phyloP scores from a whole-genome alignment of 805 yeast species.

The Sporopachydermia lactativora region DNA sequence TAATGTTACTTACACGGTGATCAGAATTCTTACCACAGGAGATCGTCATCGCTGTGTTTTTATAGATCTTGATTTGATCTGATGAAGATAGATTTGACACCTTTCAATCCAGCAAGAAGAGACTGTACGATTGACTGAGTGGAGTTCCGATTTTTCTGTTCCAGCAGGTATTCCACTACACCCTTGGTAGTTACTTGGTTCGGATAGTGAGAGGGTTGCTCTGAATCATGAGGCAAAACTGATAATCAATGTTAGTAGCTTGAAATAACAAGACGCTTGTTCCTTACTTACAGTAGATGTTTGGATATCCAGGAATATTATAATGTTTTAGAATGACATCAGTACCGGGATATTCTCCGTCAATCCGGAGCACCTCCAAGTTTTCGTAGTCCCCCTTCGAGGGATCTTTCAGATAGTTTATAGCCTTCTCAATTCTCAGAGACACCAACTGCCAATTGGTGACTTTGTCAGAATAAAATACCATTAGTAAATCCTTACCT shows the following conservation, averaged over 20 bases:
- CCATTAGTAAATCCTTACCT: not conserved
- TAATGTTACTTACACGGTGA: too few species aligned
- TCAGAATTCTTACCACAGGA: too few species aligned
- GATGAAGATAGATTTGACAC: too few species aligned
- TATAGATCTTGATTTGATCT: too few species aligned
- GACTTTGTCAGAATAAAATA: not conserved
- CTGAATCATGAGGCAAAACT: too few species aligned
- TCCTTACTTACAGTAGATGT: not conserved
- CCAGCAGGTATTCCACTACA: too few species aligned
- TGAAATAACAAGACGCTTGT: not conserved
- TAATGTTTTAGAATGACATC: not conserved
- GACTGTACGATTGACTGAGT: too few species aligned
- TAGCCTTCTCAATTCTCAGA: not conserved
- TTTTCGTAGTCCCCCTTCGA: not conserved
- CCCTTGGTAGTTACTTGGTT: not conserved
- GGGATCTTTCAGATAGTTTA: not conserved
- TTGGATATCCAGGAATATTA: not conserved
- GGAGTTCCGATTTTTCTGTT: too few species aligned
- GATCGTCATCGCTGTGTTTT: too few species aligned
- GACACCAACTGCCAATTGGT: slow-evolving; percentile 1
- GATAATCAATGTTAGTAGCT: not conserved
- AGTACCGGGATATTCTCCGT: not conserved
- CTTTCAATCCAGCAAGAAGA: too few species aligned
- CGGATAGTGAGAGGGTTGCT: not conserved
- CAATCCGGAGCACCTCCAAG: not conserved